phyloP scores from a whole-genome alignment of 1,284 basidiomycete species.

The Papiliotrema nemorosa region DNA sequence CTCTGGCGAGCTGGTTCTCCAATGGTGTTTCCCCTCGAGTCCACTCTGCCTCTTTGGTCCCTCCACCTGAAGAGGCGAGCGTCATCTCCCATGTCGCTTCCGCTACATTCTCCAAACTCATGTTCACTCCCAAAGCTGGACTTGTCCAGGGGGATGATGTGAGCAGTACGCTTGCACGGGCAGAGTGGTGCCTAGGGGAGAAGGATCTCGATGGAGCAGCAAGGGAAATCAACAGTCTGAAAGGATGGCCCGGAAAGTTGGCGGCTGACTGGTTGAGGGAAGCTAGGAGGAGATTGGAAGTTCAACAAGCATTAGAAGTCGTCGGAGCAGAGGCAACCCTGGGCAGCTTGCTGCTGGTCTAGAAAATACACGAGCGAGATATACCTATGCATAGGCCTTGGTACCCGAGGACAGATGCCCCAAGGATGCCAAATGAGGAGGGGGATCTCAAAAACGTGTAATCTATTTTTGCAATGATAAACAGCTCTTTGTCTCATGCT shows the following conservation, averaged over 20 bases:
- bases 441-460: too few relatives aligned
- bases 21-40: constrained; percentile 80
- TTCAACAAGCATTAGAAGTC: constrained; percentile 89
- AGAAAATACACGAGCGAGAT: not conserved
- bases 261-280: constrained; percentile 89
- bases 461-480: too few relatives aligned
- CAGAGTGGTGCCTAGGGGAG: constrained; percentile 85
- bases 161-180: constrained; percentile 77
- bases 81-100: constrained; percentile 84
- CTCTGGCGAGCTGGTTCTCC: constrained; percentile 85
- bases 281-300: constrained; percentile 81
- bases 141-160: constrained; percentile 74
- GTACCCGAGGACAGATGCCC: too few relatives aligned
- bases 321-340: constrained; percentile 76
- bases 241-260: constrained; percentile 77
- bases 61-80: constrained; percentile 66
- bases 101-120: constrained; percentile 67
- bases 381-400: not conserved
- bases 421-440: too few relatives aligned
- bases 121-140: constrained; percentile 71
- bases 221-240: constrained; percentile 85
- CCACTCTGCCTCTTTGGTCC: constrained; percentile 83
- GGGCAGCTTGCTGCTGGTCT: constrained; percentile 53
- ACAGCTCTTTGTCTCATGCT: not conserved
- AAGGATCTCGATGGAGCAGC: constrained; percentile 90